Conservation (phyloP, 1,284 basidiomycete species). For the Ceratobasidium papillatum region DNA sequence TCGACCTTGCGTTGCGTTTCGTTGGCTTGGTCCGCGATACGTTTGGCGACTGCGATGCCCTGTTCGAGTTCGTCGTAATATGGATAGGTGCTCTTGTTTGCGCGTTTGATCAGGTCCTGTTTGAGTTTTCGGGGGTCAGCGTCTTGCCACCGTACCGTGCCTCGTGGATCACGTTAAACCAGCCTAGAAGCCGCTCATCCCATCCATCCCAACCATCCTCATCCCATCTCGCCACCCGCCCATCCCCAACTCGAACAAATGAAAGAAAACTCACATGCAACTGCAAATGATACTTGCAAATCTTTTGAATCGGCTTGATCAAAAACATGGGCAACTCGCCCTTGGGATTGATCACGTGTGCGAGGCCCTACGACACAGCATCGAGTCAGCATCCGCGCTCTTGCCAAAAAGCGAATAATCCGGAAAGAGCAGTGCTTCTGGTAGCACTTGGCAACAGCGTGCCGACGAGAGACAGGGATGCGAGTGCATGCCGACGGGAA, state of each 20-base stretch:
- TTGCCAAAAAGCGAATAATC: conserved; percentile 42
- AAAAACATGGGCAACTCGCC: conserved; percentile 88
- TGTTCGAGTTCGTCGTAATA: conserved; percentile 83
- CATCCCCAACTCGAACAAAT: background rate
- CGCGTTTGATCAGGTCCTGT: conserved; percentile 46
- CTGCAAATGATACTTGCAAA: conserved; percentile 78
- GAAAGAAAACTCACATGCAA: conserved; percentile 60
- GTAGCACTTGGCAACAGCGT: background rate
- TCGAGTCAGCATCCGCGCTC: conserved; percentile 17
- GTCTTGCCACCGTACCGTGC: background rate
- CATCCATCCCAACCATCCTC: background rate
- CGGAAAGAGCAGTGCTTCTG: background rate
- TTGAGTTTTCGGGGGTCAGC: background rate
- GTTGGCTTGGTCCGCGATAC: conserved; percentile 96
- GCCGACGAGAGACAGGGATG: too few relatives aligned
- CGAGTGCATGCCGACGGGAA: too few relatives aligned
- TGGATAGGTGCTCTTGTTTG: conserved; percentile 61
- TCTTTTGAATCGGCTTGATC: conserved; percentile 80
- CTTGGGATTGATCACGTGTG: conserved; percentile 75
- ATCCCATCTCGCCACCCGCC: background rate
- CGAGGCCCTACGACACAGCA: conserved; percentile 45
- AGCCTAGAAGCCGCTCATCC: background rate
- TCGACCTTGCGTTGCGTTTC: conserved; percentile 90
- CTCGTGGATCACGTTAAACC: background rate
- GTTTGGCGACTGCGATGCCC: conserved; percentile 87